Base-by-base conservation (phyloP, 1,284 basidiomycete species). In the Leccinum ponderosum region DNA sequence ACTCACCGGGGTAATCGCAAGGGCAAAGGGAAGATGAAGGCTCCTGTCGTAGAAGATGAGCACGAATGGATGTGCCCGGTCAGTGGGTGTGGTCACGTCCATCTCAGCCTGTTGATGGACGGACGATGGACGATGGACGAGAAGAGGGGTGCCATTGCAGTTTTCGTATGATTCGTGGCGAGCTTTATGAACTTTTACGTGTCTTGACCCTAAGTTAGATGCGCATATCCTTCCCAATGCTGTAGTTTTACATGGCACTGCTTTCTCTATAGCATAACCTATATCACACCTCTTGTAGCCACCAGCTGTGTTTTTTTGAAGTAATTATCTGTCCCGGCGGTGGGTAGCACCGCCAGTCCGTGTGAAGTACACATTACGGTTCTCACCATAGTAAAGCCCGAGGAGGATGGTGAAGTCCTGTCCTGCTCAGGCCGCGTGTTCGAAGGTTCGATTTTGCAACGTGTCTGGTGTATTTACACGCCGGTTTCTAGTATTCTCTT, bases 11-110 rank as follows among this genome's bases (percentile, higher is more conserved):
- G 66, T 33, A 75, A 67, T 58, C 64, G 69, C 37, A 80, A 78
- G 62, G 77, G 70, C 15, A 80, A 78, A 64, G 77, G 69, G 22
- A 77, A 76, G 62, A 73, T 73, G 55, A 75, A 74, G 57, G 75
- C 51, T 39, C 74, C 74, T 4, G 74, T 73, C 48, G 70, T 85
- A 12, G 79, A 84, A 64, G 82, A 74, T 47, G 78, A 78, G 64
- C 76, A 81, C 65, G 78, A 82, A 63, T 91, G 87, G 87, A 67
- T 57, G 25, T 91, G 89, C 68, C 89, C 89, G 1, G 86, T 90
- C 3, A 64, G 75, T 2, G 78, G 77, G 1, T 91, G 89, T 67
- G 80, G 75, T 8, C 74, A 71, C 14, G 64, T 76, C 52, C 89
- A 91, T 71, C 71, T 77, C 22, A 89, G 87, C 65, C 77, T 87